Evolutionary conservation across 805 yeast species (phyloP).

Genomic region (Brettanomyces naardenensis): DNA sequence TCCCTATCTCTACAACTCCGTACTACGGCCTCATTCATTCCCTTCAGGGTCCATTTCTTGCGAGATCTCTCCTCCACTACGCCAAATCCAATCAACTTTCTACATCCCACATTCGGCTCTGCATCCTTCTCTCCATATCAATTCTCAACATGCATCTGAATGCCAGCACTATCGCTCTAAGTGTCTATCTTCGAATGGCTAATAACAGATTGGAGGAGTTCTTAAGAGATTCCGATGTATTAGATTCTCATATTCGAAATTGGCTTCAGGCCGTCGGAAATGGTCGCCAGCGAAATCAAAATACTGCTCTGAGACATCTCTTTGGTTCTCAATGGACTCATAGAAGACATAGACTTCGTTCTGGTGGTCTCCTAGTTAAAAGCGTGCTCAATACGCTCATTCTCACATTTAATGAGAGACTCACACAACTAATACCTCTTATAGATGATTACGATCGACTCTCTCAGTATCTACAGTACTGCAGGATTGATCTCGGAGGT

Average conservation of each 20-base stretch:
- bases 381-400: constrained; percentile 15
- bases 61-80: constrained; percentile 12
- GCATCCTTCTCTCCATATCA: constrained; percentile 9
- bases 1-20: constrained; percentile 11
- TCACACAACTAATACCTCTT: constrained; percentile 10
- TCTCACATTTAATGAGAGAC: constrained; percentile 11
- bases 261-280: constrained; percentile 8
- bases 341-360: constrained; percentile 4
- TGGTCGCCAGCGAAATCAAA: constrained; percentile 2
- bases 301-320: constrained; percentile 7
- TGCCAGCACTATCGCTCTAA: constrained; percentile 13
- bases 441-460: constrained; percentile 13
- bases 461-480: constrained; percentile 17
- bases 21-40: constrained; percentile 17
- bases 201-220: constrained; percentile 13
- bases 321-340: constrained; percentile 3
- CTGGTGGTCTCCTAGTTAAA: constrained; percentile 9
- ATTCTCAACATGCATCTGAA: constrained; percentile 12
- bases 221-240: constrained; percentile 7
- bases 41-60: constrained; percentile 10
- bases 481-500: constrained; percentile 18
- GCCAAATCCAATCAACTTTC: constrained; percentile 7
- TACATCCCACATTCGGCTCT: constrained; percentile 5
- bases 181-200: constrained; percentile 12
- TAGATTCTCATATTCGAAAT: constrained; percentile 10